Evolutionary conservation across 495 filamentous ascomycete genomes (phyloP), one percentile per base, ranked within the genome.

Genomic region (Aspergillus coremiiformis): DNA sequence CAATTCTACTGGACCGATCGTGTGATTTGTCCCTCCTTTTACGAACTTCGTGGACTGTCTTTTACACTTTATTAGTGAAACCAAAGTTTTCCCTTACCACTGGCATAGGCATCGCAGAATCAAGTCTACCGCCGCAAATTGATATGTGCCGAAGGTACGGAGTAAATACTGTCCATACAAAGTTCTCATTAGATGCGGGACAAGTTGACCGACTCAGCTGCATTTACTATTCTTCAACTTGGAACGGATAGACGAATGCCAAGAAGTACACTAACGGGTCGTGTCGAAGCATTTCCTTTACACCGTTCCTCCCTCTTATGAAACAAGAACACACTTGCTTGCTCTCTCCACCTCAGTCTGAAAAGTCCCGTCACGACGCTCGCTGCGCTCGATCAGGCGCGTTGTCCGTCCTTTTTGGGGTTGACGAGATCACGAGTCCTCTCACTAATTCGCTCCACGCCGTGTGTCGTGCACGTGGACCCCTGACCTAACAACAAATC

Each of bases 401-500:
- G 33, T 8, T 48, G 46, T 24, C 32, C 19, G n/a, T 46, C 14
- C 10, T 22, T 14, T 22, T 20, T 27, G 44, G 27, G 27, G 14
- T 30, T 33, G 44, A 47, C 39, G 37, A 51, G 24, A 51, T 51
- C 20, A 43, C 42, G 27, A 45, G 17, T 22, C 52, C 44, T 12
- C 45, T 49, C 29, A 12, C 12, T 35, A 35, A 35, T 14, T 35
- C n/a, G 32, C 29, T 42, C 55, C 49, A 53, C 42, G 30, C 48
- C 51, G 35, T 47, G 47, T 53, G 50, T 41, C 45, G 44, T 53
- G 59, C 63, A 66, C 63, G 60, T 66, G 63, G 58, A 61, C 60
- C 62, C 60, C 64, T 59, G 61, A 64, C 58, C 62, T 62, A 59
- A 62, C 48, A 56, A 55, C 53, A 50, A 35, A 56, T 27, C 57